These are phyloP conservation scores for Lachancea sp. DNA, from an alignment of 805 yeast genomes.

Conservation along the genomic window DNA sequence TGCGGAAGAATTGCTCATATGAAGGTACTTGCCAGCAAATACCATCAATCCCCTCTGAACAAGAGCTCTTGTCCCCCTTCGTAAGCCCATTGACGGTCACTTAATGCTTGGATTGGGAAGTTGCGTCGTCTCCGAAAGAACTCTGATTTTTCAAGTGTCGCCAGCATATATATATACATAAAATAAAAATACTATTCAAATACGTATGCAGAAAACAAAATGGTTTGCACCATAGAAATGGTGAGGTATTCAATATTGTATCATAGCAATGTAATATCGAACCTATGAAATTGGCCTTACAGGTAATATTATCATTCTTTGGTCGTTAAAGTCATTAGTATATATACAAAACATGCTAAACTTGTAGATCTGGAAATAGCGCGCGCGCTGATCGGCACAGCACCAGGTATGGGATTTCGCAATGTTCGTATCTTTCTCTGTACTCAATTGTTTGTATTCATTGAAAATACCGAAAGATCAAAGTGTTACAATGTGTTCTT, in stretches of 20 bases:
- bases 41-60: conserved; percentile 2
- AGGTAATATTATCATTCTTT: too few relatives aligned
- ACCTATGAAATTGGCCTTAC: too few relatives aligned
- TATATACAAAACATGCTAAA: conserved; percentile 3
- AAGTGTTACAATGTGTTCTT: conserved; percentile 2
- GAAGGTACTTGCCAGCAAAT: conserved; percentile 1
- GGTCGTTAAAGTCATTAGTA: conserved; percentile 8
- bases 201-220: too few relatives aligned
- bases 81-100: conserved; percentile 1
- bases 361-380: neutral
- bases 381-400: neutral
- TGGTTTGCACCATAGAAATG: too few relatives aligned
- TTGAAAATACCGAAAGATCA: too few relatives aligned
- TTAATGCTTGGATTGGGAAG: neutral
- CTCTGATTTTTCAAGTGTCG: neutral
- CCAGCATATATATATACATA: too few relatives aligned
- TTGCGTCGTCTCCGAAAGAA: neutral
- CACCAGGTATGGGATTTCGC: neutral
- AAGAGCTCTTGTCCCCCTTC: conserved; percentile 5
- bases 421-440: neutral
- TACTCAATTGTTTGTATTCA: neutral
- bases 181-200: too few relatives aligned
- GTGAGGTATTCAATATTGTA: too few relatives aligned
- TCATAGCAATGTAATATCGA: too few relatives aligned
- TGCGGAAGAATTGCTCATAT: neutral